Percentiles rank a stretch among this genome's conserved stretches.
Conservation (phyloP, 257 asterid species). For the Petunia axillaris region DNA sequence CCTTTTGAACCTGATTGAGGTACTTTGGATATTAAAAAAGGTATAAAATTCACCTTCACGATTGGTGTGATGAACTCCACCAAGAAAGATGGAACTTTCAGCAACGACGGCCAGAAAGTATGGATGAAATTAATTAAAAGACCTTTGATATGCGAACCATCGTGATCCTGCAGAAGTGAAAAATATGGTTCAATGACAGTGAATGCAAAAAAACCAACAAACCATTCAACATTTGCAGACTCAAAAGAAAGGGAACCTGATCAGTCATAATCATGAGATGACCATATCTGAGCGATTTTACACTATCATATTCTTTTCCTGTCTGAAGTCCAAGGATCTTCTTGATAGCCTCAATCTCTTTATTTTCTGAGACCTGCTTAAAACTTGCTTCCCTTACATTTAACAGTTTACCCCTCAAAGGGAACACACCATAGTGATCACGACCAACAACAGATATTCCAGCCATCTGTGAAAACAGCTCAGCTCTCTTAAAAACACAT, state of each 20-base stretch:
- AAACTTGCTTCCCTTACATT: constrained; percentile 96
- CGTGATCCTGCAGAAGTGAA: constrained; percentile 75
- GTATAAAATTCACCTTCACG: constrained; percentile 60
- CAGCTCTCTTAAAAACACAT: constrained; percentile 24
- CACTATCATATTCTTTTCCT: constrained; percentile 71
- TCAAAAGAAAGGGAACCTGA: constrained; percentile 57
- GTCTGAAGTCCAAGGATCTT: constrained; percentile 93
- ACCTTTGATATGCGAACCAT: constrained; percentile 98
- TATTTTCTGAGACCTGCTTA: constrained; percentile 77
- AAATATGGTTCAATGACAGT: background rate
- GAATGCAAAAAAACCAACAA: constrained; percentile 14
- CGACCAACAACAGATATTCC: constrained; percentile 88
- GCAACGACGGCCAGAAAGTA: constrained; percentile 93
- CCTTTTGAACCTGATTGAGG: constrained; percentile 8
- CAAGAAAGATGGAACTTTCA: constrained; percentile 74
- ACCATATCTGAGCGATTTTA: constrained; percentile 86
- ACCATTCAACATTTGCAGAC: background rate
- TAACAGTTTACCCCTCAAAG: constrained; percentile 89
- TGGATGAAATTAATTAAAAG: constrained; percentile 89
- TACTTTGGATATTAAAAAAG: background rate
- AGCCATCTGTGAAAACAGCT: constrained; percentile 61
- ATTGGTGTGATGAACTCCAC: constrained; percentile 98
- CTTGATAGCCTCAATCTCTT: constrained; percentile 79
- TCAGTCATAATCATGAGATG: constrained; percentile 99
- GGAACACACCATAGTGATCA: constrained; percentile 91